phyloP scores from a whole-genome alignment of 441 rosid species.

The Syzygium syzygioides region DNA sequence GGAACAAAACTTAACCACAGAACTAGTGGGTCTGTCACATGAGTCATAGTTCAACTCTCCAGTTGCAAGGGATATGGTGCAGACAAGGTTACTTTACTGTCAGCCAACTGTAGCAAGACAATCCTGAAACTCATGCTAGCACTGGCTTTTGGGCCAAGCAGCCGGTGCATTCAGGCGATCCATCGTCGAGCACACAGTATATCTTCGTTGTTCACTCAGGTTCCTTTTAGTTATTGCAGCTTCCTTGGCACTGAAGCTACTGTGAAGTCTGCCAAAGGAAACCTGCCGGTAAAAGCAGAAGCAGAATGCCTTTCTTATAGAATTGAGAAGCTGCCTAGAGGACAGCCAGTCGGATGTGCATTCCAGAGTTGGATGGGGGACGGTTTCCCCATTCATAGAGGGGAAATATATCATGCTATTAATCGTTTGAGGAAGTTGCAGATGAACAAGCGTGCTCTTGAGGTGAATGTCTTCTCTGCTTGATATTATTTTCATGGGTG shows the following conservation, averaged over 20 bases:
- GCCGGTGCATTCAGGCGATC: constrained; percentile 31
- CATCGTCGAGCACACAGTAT: constrained; percentile 45
- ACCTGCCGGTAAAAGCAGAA: constrained; percentile 9
- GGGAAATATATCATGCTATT: constrained; percentile 79
- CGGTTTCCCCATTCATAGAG: constrained; percentile 77
- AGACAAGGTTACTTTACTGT: background rate
- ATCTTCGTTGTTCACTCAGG: constrained; percentile 8
- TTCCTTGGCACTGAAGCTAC: constrained; percentile 32
- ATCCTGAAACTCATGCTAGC: constrained; percentile 29
- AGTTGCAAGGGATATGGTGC: background rate
- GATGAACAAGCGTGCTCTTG: constrained; percentile 57
- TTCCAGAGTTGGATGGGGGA: constrained; percentile 91
- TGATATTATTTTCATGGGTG: background rate
- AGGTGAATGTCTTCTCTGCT: constrained; percentile 34
- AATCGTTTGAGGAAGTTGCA: constrained; percentile 75
- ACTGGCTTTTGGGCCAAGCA: constrained; percentile 20
- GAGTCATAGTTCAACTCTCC: background rate
- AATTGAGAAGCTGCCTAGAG: constrained; percentile 57
- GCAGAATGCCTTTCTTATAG: constrained; percentile 58
- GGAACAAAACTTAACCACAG: background rate
- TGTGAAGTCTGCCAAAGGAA: constrained; percentile 2
- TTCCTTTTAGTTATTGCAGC: constrained; percentile 1
- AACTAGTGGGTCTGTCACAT: background rate
- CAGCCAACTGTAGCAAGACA: background rate
- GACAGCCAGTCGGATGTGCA: constrained; percentile 61